These are phyloP conservation scores for Agrostemma githago DNA, from an alignment of 148 eudicot genomes.

Conservation along the genomic window DNA sequence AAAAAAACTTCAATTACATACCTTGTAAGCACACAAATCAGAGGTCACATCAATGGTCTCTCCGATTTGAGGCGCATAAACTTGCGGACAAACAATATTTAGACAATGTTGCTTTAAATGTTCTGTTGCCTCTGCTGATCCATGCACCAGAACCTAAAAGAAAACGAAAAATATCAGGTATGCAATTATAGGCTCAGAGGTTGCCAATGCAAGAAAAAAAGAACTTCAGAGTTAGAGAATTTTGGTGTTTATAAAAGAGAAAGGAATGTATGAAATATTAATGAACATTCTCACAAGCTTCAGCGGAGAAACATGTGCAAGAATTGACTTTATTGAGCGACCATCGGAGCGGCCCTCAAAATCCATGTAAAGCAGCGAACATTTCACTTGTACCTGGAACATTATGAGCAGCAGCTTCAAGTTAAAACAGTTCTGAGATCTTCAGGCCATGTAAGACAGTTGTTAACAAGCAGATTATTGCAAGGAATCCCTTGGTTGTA, in stretches of 20 bases:
- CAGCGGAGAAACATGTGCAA: constrained; percentile 81
- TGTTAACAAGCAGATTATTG: neutral
- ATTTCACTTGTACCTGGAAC: constrained; percentile 78
- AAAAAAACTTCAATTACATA: constrained; percentile 20
- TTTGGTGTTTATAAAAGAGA: neutral
- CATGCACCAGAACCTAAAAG: constrained; percentile 88
- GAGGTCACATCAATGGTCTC: constrained; percentile 98
- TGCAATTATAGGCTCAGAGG: neutral
- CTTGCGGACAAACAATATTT: constrained; percentile 92
- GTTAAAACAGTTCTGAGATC: neutral
- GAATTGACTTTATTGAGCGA: constrained; percentile 80
- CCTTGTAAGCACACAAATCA: constrained; percentile 98
- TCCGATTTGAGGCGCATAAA: constrained; percentile 91
- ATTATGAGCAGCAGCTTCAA: neutral
- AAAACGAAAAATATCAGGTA: neutral
- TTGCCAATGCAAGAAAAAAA: neutral
- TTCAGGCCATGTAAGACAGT: neutral
- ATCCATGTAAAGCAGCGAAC: constrained; percentile 78
- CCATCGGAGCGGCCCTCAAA: constrained; percentile 98
- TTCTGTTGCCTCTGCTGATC: constrained; percentile 99
- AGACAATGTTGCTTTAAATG: constrained; percentile 91
- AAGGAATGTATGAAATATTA: neutral
- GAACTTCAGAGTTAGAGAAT: neutral
- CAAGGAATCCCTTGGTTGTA: neutral
- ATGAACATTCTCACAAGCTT: constrained; percentile 64